Evolutionary conservation across 257 asterid species (phyloP).

Genomic region (Orobanche coerulescens): DNA sequence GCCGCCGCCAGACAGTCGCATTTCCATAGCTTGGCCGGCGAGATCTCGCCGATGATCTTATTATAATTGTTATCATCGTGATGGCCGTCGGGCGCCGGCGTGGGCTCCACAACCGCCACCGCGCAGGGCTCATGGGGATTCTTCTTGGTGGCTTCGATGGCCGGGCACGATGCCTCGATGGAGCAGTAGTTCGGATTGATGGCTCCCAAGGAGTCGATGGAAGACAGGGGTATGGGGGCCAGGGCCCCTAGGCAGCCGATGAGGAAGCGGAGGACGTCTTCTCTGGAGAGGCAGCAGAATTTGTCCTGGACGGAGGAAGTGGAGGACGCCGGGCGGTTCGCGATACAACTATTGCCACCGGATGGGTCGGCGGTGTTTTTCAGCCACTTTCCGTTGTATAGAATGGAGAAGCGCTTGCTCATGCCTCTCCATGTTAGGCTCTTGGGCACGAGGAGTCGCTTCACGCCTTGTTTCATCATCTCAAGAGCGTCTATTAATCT

Average conservation of each 20-base stretch:
- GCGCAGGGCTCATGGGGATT: constrained; percentile 70
- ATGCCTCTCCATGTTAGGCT: constrained; percentile 76
- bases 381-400: constrained; percentile 84
- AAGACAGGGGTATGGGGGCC: constrained; percentile 90
- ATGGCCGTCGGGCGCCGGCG: constrained; percentile 47
- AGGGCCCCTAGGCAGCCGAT: constrained; percentile 96
- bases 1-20: constrained; percentile 81
- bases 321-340: constrained; percentile 52
- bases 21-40: constrained; percentile 82
- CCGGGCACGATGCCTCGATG: constrained; percentile 62
- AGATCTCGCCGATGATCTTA: constrained; percentile 81
- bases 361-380: constrained; percentile 42
- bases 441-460: constrained; percentile 92
- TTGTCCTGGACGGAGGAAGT: constrained; percentile 51
- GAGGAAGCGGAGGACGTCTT: constrained; percentile 86
- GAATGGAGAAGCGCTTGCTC: constrained; percentile 91
- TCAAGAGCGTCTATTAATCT: constrained; percentile 96
- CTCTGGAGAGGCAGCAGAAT: constrained; percentile 84
- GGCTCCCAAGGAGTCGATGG: constrained; percentile 64
- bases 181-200: constrained; percentile 58
- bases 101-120: constrained; percentile 73
- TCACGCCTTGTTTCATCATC: constrained; percentile 98
- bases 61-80: constrained; percentile 16
- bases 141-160: constrained; percentile 50
- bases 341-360: constrained; percentile 27